phyloP scores from a whole-genome alignment of 148 eudicot genomes.

The Nyssa sinensis region DNA sequence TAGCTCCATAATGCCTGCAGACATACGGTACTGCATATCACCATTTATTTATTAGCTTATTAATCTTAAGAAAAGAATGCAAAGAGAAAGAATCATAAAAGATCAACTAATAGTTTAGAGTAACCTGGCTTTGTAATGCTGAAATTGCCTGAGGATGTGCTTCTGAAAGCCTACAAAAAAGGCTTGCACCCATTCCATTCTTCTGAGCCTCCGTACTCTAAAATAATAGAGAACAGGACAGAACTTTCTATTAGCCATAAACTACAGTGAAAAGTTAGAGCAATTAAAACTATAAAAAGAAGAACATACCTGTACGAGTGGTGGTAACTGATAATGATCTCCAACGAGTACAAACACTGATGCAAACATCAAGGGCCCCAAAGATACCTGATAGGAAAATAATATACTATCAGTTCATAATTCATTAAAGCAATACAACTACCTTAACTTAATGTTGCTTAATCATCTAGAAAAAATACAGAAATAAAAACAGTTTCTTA shows the following conservation, averaged over 20 bases:
- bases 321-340: slow-evolving; percentile 98
- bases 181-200: slow-evolving; percentile 89
- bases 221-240: slow-evolving; percentile 1
- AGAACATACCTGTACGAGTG: slow-evolving; percentile 89
- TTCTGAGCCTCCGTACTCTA: slow-evolving; percentile 95
- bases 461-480: neutral
- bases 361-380: slow-evolving; percentile 90
- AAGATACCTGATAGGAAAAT: slow-evolving; percentile 60
- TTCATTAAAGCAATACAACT: neutral
- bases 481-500: neutral
- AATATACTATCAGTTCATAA: neutral
- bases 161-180: slow-evolving; percentile 96
- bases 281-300: neutral
- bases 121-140: slow-evolving; percentile 86
- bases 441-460: neutral
- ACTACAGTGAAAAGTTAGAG: neutral
- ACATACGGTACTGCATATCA: slow-evolving; percentile 87
- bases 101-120: slow-evolving; percentile 2
- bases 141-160: slow-evolving; percentile 98
- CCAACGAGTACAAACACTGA: slow-evolving; percentile 98
- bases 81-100: no score
- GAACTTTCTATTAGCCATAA: neutral
- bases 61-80: slow-evolving; percentile 8
- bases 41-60: slow-evolving; percentile 24
- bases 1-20: slow-evolving; percentile 84